Conservation (phyloP, 106 monocot species). For the Triglochin maritima region DNA sequence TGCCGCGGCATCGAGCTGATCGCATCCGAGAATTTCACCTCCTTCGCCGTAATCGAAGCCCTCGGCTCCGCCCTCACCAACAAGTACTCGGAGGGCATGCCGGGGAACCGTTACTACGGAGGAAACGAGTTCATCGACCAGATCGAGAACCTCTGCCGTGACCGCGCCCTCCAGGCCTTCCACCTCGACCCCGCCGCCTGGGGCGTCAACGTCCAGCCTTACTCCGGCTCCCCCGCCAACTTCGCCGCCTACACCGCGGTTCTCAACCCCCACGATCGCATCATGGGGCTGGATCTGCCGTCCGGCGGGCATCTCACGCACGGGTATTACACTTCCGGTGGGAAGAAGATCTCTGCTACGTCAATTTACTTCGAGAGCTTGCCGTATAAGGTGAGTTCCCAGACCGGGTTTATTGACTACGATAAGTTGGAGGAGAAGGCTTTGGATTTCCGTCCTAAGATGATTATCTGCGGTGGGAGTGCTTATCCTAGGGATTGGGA, state of each 20-base stretch:
- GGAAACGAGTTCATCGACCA: constrained; percentile 83
- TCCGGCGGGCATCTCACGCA: constrained; percentile 82
- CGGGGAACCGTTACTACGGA: constrained; percentile 80
- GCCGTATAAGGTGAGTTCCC: constrained; percentile 69
- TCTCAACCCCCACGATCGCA: constrained; percentile 69
- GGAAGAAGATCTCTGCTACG: constrained; percentile 88
- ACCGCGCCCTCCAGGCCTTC: constrained; percentile 61
- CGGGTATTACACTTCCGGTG: constrained; percentile 73
- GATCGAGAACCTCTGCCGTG: constrained; percentile 79
- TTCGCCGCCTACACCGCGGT: constrained; percentile 80
- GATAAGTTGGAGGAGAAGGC: constrained; percentile 93
- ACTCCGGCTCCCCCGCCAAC: constrained; percentile 76
- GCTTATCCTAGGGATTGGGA: constrained; percentile 92
- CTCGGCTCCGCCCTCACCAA: constrained; percentile 76
- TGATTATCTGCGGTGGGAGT: constrained; percentile 81
- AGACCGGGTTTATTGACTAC: constrained; percentile 65
- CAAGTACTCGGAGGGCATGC: constrained; percentile 94
- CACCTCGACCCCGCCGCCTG: constrained; percentile 49
- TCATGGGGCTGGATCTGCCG: constrained; percentile 84
- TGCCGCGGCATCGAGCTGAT: constrained; percentile 78
- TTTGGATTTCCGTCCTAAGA: constrained; percentile 68
- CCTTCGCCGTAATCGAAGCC: constrained; percentile 79
- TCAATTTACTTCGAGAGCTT: constrained; percentile 85
- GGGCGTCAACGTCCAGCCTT: constrained; percentile 94
- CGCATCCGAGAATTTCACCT: constrained; percentile 88